phyloP scores from a whole-genome alignment of 2,329 filamentous ascomycete genomes.

The Neurospora sp. region DNA sequence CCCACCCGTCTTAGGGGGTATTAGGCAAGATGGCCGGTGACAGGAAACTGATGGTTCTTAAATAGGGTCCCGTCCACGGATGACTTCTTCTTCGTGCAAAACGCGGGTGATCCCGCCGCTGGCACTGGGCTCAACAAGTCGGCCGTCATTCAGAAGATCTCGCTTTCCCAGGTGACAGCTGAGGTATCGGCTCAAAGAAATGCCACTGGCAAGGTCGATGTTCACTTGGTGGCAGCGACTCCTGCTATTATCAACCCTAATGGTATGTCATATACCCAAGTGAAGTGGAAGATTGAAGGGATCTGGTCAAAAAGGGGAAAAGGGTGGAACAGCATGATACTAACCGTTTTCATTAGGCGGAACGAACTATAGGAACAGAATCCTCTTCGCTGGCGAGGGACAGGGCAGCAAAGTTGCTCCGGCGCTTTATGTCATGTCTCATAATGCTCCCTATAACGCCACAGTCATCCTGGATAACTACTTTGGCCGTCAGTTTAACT shows the following conservation, averaged over 20 bases:
- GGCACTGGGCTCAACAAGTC: constrained; percentile 44
- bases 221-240: constrained; percentile 31
- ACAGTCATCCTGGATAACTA: constrained; percentile 49
- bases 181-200: constrained; percentile 28
- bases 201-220: constrained; percentile 29
- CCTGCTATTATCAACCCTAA: constrained; percentile 41
- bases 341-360: constrained; percentile 19
- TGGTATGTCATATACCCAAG: constrained; percentile 22
- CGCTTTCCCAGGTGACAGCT: constrained; percentile 30
- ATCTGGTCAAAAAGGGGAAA: not conserved
- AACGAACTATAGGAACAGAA: constrained; percentile 39
- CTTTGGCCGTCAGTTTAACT: constrained; percentile 50
- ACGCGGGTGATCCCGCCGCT: constrained; percentile 34
- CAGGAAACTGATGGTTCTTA: constrained; percentile 21
- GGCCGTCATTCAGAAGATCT: constrained; percentile 40
- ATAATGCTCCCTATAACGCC: constrained; percentile 38
- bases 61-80: constrained; percentile 30
- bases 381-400: constrained; percentile 41
- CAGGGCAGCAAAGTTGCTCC: constrained; percentile 33
- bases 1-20: not conserved
- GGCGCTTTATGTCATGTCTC: constrained; percentile 33
- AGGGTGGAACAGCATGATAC: constrained; percentile 12
- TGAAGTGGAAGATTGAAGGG: not conserved
- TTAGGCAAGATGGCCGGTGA: not conserved
- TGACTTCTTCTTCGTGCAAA: constrained; percentile 46